Conservation (phyloP, 2,329 filamentous ascomycete genomes). For the Purpureocillium lavendulum region DNA sequence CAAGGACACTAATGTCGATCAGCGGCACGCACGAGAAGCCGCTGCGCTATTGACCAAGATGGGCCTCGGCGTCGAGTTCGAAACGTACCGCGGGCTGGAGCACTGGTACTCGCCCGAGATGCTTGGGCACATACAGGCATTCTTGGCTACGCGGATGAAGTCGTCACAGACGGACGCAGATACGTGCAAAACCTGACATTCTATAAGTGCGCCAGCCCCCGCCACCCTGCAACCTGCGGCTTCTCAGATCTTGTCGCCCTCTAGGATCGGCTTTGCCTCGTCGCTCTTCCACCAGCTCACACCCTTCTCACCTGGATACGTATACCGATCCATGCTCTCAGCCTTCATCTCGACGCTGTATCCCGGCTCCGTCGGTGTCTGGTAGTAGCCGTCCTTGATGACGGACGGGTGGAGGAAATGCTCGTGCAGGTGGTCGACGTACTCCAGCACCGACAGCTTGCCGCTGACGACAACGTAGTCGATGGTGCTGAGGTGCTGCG, state of each 20-base stretch:
- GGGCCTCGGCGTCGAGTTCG: constrained; percentile 24
- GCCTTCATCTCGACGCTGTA: constrained; percentile 94
- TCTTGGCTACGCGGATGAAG: constrained; percentile 12
- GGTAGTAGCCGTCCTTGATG: constrained; percentile 80
- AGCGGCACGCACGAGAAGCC: constrained; percentile 24
- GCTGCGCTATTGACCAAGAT: constrained; percentile 22
- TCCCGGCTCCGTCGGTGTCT: constrained; percentile 72
- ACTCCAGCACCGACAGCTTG: constrained; percentile 76
- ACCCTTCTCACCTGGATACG: constrained; percentile 67
- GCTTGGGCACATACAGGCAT: constrained; percentile 26
- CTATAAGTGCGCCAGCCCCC: neutral
- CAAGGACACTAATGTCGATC: constrained; percentile 31
- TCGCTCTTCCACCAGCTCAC: constrained; percentile 82
- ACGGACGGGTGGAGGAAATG: constrained; percentile 78
- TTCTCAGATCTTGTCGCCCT: constrained; percentile 50
- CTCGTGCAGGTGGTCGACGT: constrained; percentile 89
- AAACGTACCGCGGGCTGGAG: constrained; percentile 29
- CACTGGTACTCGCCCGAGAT: constrained; percentile 37
- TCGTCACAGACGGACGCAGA: too few species aligned
- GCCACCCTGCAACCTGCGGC: neutral
- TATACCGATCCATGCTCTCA: constrained; percentile 73
- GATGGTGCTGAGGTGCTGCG: constrained; percentile 84
- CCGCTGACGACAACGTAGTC: constrained; percentile 85
- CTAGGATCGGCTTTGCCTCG: constrained; percentile 67
- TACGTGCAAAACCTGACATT: neutral